phyloP scores from a whole-genome alignment of 768 basidiomycete species.

The Suillus brevipes region DNA sequence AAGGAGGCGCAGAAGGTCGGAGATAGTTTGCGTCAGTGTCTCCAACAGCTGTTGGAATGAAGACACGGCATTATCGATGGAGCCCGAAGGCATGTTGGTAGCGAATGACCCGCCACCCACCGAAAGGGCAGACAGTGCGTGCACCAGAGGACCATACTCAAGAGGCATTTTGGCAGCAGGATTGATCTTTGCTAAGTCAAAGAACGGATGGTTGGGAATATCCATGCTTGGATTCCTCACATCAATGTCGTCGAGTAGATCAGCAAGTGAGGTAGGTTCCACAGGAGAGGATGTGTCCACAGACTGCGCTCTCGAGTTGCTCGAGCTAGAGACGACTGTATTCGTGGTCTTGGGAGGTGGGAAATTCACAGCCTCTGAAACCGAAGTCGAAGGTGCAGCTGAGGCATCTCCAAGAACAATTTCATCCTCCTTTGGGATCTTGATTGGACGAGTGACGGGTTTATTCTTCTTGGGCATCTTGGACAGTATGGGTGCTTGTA shows the following conservation, averaged over 20 bases:
- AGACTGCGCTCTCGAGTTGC: constrained; percentile 62
- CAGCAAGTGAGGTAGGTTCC: constrained; percentile 54
- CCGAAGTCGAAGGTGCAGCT: constrained; percentile 43
- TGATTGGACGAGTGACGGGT: constrained; percentile 58
- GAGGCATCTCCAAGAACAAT: constrained; percentile 41
- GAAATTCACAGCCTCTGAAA: constrained; percentile 48
- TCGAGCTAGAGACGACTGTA: constrained; percentile 48
- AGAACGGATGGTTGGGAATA: constrained; percentile 70
- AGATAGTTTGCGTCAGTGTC: constrained; percentile 88
- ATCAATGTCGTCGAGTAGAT: constrained; percentile 69
- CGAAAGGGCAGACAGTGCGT: constrained; percentile 82
- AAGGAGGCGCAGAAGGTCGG: constrained; percentile 79
- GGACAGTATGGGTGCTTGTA: constrained; percentile 74
- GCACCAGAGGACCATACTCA: constrained; percentile 83
- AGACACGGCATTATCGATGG: constrained; percentile 88
- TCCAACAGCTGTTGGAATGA: constrained; percentile 88
- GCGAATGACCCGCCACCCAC: constrained; percentile 85
- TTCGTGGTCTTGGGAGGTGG: constrained; percentile 34
- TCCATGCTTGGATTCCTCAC: constrained; percentile 62
- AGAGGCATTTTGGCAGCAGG: constrained; percentile 79
- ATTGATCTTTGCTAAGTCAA: constrained; percentile 68
- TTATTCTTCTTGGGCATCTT: constrained; percentile 86
- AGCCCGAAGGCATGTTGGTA: constrained; percentile 74
- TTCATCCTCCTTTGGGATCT: constrained; percentile 61
- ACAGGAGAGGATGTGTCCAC: constrained; percentile 47